These are phyloP conservation scores for Hericium erinaceus DNA, from an alignment of 768 basidiomycete species.

Conservation along the genomic window DNA sequence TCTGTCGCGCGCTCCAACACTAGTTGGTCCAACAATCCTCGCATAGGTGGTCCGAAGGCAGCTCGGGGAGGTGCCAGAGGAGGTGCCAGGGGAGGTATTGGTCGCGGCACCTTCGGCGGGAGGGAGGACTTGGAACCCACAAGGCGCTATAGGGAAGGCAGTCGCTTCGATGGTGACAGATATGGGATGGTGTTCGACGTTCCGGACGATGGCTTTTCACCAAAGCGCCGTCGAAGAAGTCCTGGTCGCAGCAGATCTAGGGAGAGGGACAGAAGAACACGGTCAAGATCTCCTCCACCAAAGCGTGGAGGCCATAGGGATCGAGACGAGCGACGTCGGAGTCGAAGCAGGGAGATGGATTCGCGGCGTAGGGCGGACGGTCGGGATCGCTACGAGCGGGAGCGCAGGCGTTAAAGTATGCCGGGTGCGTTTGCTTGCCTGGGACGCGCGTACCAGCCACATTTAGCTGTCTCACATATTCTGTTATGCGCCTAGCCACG, in stretches of 20 bases:
- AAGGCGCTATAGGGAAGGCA: slow-evolving; percentile 50
- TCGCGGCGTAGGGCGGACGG: neutral
- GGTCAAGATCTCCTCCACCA: slow-evolving; percentile 18
- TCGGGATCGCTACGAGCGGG: slow-evolving; percentile 5
- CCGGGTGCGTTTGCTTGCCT: neutral
- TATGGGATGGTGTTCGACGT: slow-evolving; percentile 87
- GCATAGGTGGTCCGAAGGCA: slow-evolving; percentile 23
- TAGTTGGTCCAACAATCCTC: slow-evolving; percentile 73
- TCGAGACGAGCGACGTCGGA: slow-evolving; percentile 9
- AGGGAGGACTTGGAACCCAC: slow-evolving; percentile 70
- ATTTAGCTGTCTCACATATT: neutral
- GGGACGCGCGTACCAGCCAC: neutral
- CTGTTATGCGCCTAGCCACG: neutral
- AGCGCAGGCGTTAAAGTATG: slow-evolving; percentile 5
- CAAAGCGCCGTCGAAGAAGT: slow-evolving; percentile 32
- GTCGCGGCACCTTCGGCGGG: slow-evolving; percentile 51
- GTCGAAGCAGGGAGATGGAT: slow-evolving; percentile 10
- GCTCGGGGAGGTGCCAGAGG: slow-evolving; percentile 24
- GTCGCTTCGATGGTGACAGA: slow-evolving; percentile 23
- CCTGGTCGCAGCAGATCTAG: slow-evolving; percentile 35
- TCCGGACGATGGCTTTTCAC: slow-evolving; percentile 19
- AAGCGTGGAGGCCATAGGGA: slow-evolving; percentile 20
- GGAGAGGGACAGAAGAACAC: slow-evolving; percentile 15
- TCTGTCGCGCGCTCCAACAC: slow-evolving; percentile 85
- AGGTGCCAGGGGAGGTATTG: slow-evolving; percentile 15